A percentile compares a stretch with the other conserved stretches of the same genome.
Evolutionary conservation across 148 eudicot species (phyloP).

Genomic region (Heliosperma pusillum): DNA sequence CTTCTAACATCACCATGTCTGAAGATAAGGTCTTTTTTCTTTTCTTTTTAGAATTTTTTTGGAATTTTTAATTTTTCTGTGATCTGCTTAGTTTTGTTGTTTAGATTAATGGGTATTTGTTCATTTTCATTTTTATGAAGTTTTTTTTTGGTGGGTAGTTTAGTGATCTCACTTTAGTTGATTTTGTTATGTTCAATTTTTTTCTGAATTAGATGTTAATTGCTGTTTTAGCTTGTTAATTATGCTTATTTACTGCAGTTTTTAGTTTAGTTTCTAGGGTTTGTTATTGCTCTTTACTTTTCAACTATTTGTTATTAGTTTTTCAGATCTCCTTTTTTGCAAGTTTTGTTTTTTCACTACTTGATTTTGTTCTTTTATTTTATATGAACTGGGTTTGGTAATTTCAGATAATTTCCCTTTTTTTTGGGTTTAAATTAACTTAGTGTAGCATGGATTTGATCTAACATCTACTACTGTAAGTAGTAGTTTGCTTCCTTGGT

Average conservation of each 20-base stretch:
- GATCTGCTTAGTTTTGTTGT: background rate
- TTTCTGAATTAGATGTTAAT: background rate
- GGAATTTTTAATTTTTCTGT: background rate
- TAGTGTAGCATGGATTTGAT: background rate
- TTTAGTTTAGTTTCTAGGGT: background rate
- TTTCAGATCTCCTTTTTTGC: constrained; percentile 17
- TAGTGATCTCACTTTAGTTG: too few species aligned
- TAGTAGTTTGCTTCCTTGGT: constrained; percentile 25
- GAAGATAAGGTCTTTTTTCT: constrained; percentile 40
- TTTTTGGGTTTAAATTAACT: constrained; percentile 1
- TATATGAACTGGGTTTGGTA: constrained; percentile 3
- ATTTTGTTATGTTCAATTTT: background rate
- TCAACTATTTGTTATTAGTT: too few species aligned
- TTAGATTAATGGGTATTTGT: constrained; percentile 9
- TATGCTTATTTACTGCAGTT: background rate
- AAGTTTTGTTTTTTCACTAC: constrained; percentile 20
- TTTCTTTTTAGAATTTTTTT: background rate
- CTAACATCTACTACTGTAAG: background rate
- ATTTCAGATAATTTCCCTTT: background rate
- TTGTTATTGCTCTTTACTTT: too few species aligned
- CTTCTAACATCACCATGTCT: constrained; percentile 21
- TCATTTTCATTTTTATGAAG: constrained; percentile 6
- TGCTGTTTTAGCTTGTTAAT: too few species aligned
- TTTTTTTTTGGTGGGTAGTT: background rate
- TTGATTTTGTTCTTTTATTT: constrained; percentile 13